Evolutionary conservation across 1,139 yeast species (phyloP).

Genomic region (Yamadazyma siamensis): DNA sequence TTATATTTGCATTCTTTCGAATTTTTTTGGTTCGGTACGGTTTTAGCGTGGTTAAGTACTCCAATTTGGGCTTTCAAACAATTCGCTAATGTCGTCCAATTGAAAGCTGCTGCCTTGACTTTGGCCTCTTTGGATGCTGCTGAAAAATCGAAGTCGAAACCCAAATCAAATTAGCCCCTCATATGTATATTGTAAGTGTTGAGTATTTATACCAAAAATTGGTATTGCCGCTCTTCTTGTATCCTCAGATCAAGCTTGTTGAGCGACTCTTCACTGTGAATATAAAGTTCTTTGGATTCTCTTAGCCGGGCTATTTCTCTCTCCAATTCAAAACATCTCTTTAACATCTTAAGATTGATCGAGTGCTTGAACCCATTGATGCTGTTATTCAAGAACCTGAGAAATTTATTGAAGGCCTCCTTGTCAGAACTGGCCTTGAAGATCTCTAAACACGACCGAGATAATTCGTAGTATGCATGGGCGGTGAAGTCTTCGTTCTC

Average conservation of each 20-base stretch:
- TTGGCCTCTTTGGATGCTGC: slow-evolving; percentile 81
- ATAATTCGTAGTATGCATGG: slow-evolving; percentile 35
- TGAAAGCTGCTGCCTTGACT: slow-evolving; percentile 78
- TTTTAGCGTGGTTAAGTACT: slow-evolving; percentile 59
- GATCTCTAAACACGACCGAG: slow-evolving; percentile 24
- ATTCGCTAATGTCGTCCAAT: slow-evolving; percentile 82
- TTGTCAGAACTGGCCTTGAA: slow-evolving; percentile 12
- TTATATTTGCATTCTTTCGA: slow-evolving; percentile 72
- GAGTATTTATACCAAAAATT: slow-evolving; percentile 9
- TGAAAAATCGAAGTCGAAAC: slow-evolving; percentile 39
- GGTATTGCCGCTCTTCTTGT: slow-evolving; percentile 29
- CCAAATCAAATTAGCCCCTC: slow-evolving; percentile 6
- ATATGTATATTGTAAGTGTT: neutral
- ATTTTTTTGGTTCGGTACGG: slow-evolving; percentile 64
- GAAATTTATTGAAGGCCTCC: slow-evolving; percentile 21
- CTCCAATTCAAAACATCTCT: slow-evolving; percentile 30
- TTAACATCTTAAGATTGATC: slow-evolving; percentile 25
- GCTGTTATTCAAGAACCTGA: slow-evolving; percentile 37
- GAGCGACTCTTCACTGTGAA: slow-evolving; percentile 33
- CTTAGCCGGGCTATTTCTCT: slow-evolving; percentile 27
- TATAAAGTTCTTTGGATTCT: slow-evolving; percentile 24
- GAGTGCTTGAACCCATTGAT: slow-evolving; percentile 42
- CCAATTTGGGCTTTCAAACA: slow-evolving; percentile 94
- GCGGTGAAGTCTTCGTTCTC: slow-evolving; percentile 33
- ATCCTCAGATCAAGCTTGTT: slow-evolving; percentile 25